Evolutionary conservation across 768 basidiomycete genomes (phyloP), one percentile per base, ranked within the genome.

Genomic region (Mrakia gelida): DNA sequence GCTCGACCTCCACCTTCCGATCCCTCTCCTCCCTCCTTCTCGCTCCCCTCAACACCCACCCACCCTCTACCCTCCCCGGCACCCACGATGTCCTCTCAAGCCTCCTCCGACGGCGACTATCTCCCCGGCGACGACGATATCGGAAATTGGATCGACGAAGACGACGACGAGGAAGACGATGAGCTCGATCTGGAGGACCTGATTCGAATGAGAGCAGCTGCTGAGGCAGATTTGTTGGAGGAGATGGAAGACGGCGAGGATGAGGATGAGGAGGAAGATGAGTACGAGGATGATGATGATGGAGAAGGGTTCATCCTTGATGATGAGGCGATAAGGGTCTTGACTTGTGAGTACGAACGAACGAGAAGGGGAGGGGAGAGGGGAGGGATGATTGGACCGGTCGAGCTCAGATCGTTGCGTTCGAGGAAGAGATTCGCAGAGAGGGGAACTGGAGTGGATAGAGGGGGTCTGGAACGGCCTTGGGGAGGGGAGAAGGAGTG

Each of bases 121-220:
- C 38, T 16, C 61, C 62, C 73, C 0, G 68, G 61, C 4, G 68
- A 71, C n/a, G 76, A 74, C 26, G 49, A 52, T 0, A 52, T 52
- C 18, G 15, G 16, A 16, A 23, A 77, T 26, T 9, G 28, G 54
- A 38, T 43, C 10, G 75, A 67, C 54, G 59, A 67, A 3, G 65
- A 76, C 15, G 65, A 67, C 9, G 41, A 52, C 41, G 49, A 52
- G 15, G 75, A 67, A n/a, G 75, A 54, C 8, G 65, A 56, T 5
- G 56, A 74, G 34, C 59, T 74, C 23, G 73, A 74, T 21, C 49
- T 61, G 11, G 59, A 74, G 30, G 56, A 61, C 21, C 26, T 77
- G 30, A 41, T 71, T 34, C 49, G 56, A 28, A 59, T 59, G 59
- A 26, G 59, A 59, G 26, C 26, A 11, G 49, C 41, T 45, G 28